Evolutionary conservation across 768 basidiomycete genomes (phyloP).

Genomic region (Leccinum subgranulosum): DNA sequence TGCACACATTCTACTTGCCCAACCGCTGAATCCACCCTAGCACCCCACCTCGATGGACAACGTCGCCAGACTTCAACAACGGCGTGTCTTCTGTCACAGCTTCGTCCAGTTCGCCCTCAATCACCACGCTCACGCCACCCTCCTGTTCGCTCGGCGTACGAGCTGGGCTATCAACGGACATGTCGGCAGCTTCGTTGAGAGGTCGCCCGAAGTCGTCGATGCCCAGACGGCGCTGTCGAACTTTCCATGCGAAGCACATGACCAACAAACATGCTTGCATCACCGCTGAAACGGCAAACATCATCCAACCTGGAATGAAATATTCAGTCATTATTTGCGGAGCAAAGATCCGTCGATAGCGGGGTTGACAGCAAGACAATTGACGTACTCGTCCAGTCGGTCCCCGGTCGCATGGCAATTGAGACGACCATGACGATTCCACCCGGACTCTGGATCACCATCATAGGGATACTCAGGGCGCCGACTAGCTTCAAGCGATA

Average conservation of each 20-base stretch:
- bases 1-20: slow-evolving; percentile 10
- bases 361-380: not conserved
- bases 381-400: slow-evolving; percentile 77
- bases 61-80: slow-evolving; percentile 20
- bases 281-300: slow-evolving; percentile 74
- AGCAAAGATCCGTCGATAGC: not conserved
- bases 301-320: slow-evolving; percentile 61
- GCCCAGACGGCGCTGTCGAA: slow-evolving; percentile 66
- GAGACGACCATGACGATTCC: slow-evolving; percentile 83
- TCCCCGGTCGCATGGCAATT: slow-evolving; percentile 75
- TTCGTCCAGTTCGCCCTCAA: slow-evolving; percentile 18
- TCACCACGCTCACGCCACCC: slow-evolving; percentile 13
- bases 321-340: not conserved
- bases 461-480: slow-evolving; percentile 91
- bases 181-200: slow-evolving; percentile 17
- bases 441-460: slow-evolving; percentile 92
- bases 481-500: slow-evolving; percentile 81
- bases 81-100: slow-evolving; percentile 18
- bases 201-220: slow-evolving; percentile 89
- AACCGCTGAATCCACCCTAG: slow-evolving; percentile 23
- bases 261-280: slow-evolving; percentile 80
- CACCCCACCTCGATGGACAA: slow-evolving; percentile 20
- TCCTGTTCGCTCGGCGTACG: slow-evolving; percentile 7
- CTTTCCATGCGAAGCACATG: slow-evolving; percentile 86
- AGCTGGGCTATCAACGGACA: not conserved